phyloP scores from a whole-genome alignment of 2,329 filamentous ascomycete species.

The Moelleriella libera region DNA sequence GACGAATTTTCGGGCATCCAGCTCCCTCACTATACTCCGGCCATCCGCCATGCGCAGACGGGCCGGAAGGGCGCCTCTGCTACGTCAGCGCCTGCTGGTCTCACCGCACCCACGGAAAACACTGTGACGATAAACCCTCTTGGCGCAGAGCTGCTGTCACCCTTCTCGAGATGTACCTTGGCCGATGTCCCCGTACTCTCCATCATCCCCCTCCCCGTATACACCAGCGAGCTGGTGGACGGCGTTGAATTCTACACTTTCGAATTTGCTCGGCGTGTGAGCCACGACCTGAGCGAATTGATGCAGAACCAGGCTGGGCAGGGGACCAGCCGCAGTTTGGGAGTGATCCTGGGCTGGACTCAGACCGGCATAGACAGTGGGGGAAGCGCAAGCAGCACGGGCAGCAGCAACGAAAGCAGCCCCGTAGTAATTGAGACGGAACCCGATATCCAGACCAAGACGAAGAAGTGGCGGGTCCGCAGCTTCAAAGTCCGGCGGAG shows the following conservation, averaged over 20 bases:
- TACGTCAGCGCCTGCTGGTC: background rate
- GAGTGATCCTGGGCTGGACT: conserved; percentile 7
- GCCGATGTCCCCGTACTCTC: conserved; percentile 16
- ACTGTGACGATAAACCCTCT: background rate
- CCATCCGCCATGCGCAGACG: too few species aligned
- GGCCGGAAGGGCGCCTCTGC: background rate
- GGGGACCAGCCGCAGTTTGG: conserved; percentile 8
- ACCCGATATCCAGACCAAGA: background rate
- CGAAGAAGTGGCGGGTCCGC: conserved; percentile 3
- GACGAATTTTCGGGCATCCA: conserved; percentile 8
- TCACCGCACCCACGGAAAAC: background rate
- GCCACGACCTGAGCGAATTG: conserved; percentile 14
- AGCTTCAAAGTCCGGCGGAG: conserved; percentile 1
- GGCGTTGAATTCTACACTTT: conserved; percentile 18
- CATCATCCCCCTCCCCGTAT: conserved; percentile 16
- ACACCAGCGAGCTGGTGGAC: conserved; percentile 15
- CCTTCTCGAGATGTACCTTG: conserved; percentile 16
- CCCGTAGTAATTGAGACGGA: conserved; percentile 3
- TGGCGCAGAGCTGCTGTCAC: conserved; percentile 5
- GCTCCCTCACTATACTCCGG: conserved; percentile 5
- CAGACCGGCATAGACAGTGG: background rate
- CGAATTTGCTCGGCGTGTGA: conserved; percentile 12
- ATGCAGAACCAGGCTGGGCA: conserved; percentile 9
- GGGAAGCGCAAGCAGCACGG: conserved; percentile 5
- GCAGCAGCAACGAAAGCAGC: conserved; percentile 4